phyloP scores from a whole-genome alignment of 441 rosid genomes.

The Arabidopsis hybrid region DNA sequence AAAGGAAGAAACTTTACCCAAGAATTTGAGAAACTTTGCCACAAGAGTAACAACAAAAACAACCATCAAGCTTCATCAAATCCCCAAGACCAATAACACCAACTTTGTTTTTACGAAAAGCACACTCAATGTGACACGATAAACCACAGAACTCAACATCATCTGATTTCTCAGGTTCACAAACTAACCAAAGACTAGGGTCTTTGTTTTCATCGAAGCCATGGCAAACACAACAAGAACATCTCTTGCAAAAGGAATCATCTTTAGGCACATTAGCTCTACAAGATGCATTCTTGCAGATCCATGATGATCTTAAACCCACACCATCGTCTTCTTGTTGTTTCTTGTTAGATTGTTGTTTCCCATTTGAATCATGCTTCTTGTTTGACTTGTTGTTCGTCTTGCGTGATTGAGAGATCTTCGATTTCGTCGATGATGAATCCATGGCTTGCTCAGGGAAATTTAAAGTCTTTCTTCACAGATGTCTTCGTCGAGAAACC shows the following conservation, averaged over 20 bases:
- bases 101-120: conserved; percentile 79
- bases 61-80: conserved; percentile 97
- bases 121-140: conserved; percentile 96
- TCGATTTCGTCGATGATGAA: conserved; percentile 63
- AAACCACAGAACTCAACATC: conserved; percentile 81
- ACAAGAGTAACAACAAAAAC: conserved; percentile 94
- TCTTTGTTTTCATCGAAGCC: conserved; percentile 95
- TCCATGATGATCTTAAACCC: conserved; percentile 66
- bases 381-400: conserved; percentile 55
- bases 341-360: conserved; percentile 27
- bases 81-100: conserved; percentile 86
- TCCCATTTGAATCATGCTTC: conserved; percentile 63
- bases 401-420: conserved; percentile 65
- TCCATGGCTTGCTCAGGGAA: conserved; percentile 24
- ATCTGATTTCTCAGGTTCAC: conserved; percentile 71
- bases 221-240: conserved; percentile 98
- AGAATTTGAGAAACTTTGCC: conserved; percentile 97
- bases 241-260: conserved; percentile 92
- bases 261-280: conserved; percentile 80
- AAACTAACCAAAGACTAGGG: conserved; percentile 97
- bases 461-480: conserved; percentile 11
- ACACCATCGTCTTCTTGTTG: conserved; percentile 40
- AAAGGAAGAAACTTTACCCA: conserved; percentile 39
- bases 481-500: conserved; percentile 1
- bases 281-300: conserved; percentile 95